phyloP scores from a whole-genome alignment of 1,284 basidiomycete genomes.

The Heterobasidion parviporum region DNA sequence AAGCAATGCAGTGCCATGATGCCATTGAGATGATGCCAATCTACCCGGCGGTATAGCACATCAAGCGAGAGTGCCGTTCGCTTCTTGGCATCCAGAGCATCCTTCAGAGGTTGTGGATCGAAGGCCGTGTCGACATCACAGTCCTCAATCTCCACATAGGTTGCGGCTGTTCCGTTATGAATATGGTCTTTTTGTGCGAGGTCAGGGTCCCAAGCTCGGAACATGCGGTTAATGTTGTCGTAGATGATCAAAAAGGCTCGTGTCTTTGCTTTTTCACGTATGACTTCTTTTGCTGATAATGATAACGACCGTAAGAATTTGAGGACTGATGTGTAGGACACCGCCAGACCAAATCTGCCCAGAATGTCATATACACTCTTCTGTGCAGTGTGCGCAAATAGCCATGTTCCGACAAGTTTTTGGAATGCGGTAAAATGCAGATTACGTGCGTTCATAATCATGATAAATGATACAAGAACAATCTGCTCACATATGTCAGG shows the following conservation, averaged over 20 bases:
- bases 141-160: constrained; percentile 11
- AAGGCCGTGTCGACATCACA: constrained; percentile 5
- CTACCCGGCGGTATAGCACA: too few species aligned
- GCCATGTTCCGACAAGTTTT: constrained; percentile 3
- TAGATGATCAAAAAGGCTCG: constrained; percentile 14
- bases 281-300: constrained; percentile 2
- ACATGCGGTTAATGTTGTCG: constrained; percentile 18
- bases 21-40: neutral
- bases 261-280: neutral
- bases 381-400: constrained; percentile 3
- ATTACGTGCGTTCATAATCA: constrained; percentile 5
- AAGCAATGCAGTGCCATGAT: constrained; percentile 1
- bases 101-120: neutral
- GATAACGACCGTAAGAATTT: constrained; percentile 7
- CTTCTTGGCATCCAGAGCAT: too few species aligned
- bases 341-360: constrained; percentile 7
- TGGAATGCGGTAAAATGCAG: constrained; percentile 4
- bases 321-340: constrained; percentile 9
- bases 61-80: too few species aligned
- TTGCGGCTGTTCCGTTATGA: constrained; percentile 14
- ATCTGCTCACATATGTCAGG: constrained; percentile 11
- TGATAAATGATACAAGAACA: constrained; percentile 4
- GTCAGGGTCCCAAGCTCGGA: constrained; percentile 12
- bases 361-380: constrained; percentile 3
- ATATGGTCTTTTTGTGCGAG: constrained; percentile 12